These are phyloP conservation scores for Aspergillus flavus DNA, from an alignment of 2,329 filamentous ascomycete species.

Conservation along the genomic window DNA sequence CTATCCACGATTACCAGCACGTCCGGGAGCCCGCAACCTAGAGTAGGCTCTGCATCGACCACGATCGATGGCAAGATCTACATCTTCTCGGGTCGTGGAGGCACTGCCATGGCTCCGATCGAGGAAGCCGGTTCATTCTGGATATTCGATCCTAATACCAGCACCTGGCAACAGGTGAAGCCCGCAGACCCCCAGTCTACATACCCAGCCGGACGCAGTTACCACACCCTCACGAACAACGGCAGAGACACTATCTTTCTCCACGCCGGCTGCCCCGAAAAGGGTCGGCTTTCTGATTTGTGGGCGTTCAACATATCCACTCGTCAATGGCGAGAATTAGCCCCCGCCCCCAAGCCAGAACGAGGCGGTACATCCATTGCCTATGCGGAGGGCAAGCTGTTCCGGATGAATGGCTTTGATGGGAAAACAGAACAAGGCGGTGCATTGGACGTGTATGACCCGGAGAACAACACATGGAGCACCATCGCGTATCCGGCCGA, in stretches of 20 bases:
- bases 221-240: conserved; percentile 64
- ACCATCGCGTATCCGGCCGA: conserved; percentile 38
- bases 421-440: conserved; percentile 71
- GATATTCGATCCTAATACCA: conserved; percentile 69
- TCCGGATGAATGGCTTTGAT: conserved; percentile 80
- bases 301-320: conserved; percentile 75
- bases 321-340: conserved; percentile 67
- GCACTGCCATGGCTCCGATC: conserved; percentile 68
- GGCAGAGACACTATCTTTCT: conserved; percentile 72
- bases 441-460: conserved; percentile 64
- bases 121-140: conserved; percentile 76
- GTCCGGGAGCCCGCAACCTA: conserved; percentile 55
- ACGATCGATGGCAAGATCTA: conserved; percentile 72
- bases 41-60: conserved; percentile 73
- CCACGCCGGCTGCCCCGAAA: conserved; percentile 72
- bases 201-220: conserved; percentile 68
- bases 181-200: conserved; percentile 53
- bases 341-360: conserved; percentile 66
- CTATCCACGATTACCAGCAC: conserved; percentile 32
- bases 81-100: conserved; percentile 78
- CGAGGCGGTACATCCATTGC: conserved; percentile 71
- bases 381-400: conserved; percentile 65
- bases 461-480: conserved; percentile 43
- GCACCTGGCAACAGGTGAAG: conserved; percentile 66
- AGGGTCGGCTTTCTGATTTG: conserved; percentile 67